Base-by-base conservation (phyloP, 2,329 filamentous ascomycete species). In the Pezizomycotina sp. region DNA sequence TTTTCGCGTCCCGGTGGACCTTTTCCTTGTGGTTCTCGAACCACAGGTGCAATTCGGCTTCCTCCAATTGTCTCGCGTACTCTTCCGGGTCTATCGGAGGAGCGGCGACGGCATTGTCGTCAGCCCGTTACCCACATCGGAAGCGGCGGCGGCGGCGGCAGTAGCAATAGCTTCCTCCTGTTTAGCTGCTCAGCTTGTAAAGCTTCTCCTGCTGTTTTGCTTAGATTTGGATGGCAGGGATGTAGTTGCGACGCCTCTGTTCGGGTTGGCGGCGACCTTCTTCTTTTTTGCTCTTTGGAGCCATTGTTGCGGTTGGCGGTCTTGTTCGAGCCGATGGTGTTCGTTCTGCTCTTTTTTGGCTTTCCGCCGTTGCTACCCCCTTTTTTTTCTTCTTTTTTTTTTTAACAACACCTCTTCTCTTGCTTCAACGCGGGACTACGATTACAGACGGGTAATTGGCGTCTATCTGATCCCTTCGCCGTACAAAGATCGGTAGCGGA, bases 241-340 rank as follows among this genome's bases (percentile, higher is more conserved):
- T 8, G 81, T 91, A 4, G 89, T 98, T 47, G 86, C 82, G 60
- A 93, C 92, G 12, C 84, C 89, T 57, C 89, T 69, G 24, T 83
- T 82, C 42, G 84, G 81, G 58, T 93, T 95, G 20, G 76, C 71
- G 16, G 71, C 70, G 36, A 78, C 68, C 68, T 93, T 95, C 65
- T 82, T 91, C 63, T 93, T 92, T n/a, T 62, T 92, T 92, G 59
- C 81, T 78, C 20, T 44, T 44, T 4, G 41, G 41, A 10, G 41
- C 12, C 41, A 44, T 44, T 12, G 14, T 20, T 28, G 18, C n/a
- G n/a, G n/a, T n/a, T n/a, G n/a, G n/a, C n/a, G n/a, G n/a, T n/a
- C n/a, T n/a, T n/a, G n/a, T n/a, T n/a, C n/a, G n/a, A n/a, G n/a
- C n/a, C n/a, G n/a, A n/a, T n/a, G n/a, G n/a, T n/a, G n/a, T n/a